Base-by-base conservation (phyloP, 2,329 filamentous ascomycete genomes). In the Neoarthrinium moseri region DNA sequence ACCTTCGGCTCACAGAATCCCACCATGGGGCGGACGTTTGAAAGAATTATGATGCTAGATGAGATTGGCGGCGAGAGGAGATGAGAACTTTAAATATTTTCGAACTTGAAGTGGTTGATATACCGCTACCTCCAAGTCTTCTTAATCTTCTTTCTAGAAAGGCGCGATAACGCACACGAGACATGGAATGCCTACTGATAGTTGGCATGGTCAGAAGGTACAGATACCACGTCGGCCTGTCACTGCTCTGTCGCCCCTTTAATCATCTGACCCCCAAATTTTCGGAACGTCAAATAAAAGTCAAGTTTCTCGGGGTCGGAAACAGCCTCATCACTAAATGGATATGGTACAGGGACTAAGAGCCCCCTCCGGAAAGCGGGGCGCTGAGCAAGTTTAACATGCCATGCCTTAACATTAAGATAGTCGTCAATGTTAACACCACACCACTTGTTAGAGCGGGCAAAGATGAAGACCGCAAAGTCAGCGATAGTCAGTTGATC, bases 401-500 rank as follows among this genome's bases (percentile, higher is more conserved):
- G 45, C 50, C 50, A 52, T 13, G 32, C 22, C 13, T 48, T 45
- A 6, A 50, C 39, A 15, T 46, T 18, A 2, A 48, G 50, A 12
- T 20, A 50, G 11, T 50, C 50, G 4, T 46, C 13, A 17, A 52
- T 39, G 18, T 46, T 43, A 4, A 51, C 18, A 8, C 48, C 48
- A 20, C 45, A 48, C 48, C 48, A 52, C 8, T 32, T 44, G 26
- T 11, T n/a, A 10, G 50, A 52, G 30, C 45, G 29, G 11, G 43
- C 40, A 18, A 21, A 52, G 12, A 48, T 26, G 33, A 51, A 51
- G 11, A 43, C 6, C 3, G 50, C 50, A 13, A 50, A n/a, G 18
- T 52, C 50, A 17, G 50, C 48, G 4, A 52, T n/a, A 4, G 50
- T 51, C 10, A 52, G 35, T 39, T 45, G 43, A 29, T 47, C 32